Evolutionary conservation across 805 yeast genomes (phyloP).

Genomic region (Starmera caribaea): DNA sequence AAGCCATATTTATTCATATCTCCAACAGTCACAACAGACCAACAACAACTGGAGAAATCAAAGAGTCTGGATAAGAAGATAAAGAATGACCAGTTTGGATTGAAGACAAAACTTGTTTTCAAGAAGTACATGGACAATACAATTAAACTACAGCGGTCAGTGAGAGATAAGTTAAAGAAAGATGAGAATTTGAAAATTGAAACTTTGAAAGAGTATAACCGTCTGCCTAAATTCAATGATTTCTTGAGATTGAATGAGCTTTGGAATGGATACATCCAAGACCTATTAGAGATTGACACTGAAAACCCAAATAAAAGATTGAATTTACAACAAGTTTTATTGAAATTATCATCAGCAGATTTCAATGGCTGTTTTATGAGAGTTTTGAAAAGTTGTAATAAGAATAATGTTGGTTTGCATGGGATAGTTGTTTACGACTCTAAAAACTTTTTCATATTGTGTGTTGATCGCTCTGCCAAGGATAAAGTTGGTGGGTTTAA

Average conservation of each 20-base stretch:
- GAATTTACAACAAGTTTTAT: conserved; percentile 25
- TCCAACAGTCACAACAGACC: conserved; percentile 23
- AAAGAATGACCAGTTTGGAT: conserved; percentile 17
- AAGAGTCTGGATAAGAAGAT: too few species aligned
- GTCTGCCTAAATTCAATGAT: conserved; percentile 34
- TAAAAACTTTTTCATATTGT: conserved; percentile 55
- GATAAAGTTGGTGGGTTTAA: conserved; percentile 50
- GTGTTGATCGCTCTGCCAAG: conserved; percentile 26
- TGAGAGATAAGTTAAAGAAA: conserved; percentile 11
- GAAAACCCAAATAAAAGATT: conserved; percentile 5
- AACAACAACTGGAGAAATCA: conserved; percentile 9
- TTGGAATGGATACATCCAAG: conserved; percentile 66
- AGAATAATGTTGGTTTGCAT: conserved; percentile 43
- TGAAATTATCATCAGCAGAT: conserved; percentile 67
- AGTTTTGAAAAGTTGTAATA: conserved; percentile 49
- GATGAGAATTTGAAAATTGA: conserved; percentile 15
- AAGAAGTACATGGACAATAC: conserved; percentile 17
- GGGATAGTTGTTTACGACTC: conserved; percentile 87
- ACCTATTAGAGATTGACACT: conserved; percentile 34
- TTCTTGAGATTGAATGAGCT: conserved; percentile 48
- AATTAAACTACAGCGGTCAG: conserved; percentile 9
- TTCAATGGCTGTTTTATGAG: conserved; percentile 65
- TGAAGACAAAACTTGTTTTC: conserved; percentile 22
- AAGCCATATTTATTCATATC: conserved; percentile 16
- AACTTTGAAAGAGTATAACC: conserved; percentile 13